A percentile compares a stretch with the other conserved stretches of the same genome.
Conservation (phyloP, 2,329 filamentous ascomycete genomes). For the Amphichorda felina region DNA sequence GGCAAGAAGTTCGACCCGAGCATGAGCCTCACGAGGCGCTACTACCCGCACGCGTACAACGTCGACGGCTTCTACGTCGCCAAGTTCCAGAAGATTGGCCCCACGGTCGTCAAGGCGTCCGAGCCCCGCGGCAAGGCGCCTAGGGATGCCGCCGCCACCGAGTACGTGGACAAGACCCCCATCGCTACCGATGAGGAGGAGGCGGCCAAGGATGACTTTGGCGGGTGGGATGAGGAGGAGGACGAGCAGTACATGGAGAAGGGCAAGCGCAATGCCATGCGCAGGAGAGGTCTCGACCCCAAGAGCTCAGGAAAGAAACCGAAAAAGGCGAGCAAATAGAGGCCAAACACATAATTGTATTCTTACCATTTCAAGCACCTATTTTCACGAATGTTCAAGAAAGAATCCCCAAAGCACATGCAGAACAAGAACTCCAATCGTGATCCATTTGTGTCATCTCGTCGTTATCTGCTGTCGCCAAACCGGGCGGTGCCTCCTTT, state of each 20-base stretch:
- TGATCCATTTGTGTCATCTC: neutral
- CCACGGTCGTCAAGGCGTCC: conserved; percentile 47
- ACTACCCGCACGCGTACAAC: conserved; percentile 87
- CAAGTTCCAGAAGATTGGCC: conserved; percentile 88
- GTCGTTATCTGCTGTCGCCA: neutral
- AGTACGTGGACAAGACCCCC: conserved; percentile 57
- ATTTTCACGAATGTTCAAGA: neutral
- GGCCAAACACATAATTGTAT: neutral
- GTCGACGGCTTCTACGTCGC: conserved; percentile 98
- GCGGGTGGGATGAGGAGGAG: conserved; percentile 62
- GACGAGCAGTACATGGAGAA: conserved; percentile 61
- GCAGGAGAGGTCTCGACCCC: conserved; percentile 63
- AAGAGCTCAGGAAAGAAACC: conserved; percentile 31
- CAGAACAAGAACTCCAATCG: neutral
- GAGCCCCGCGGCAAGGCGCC: conserved; percentile 18
- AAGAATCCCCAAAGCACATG: neutral
- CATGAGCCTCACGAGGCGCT: conserved; percentile 72
- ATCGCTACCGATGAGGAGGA: conserved; percentile 39
- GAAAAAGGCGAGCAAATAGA: conserved; percentile 6
- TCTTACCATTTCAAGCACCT: neutral
- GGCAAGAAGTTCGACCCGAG: conserved; percentile 84
- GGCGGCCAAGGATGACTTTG: conserved; percentile 44
- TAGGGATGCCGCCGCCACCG: conserved; percentile 18
- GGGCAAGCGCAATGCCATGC: conserved; percentile 62
- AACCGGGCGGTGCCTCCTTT: neutral